A percentile compares a stretch with the other conserved stretches of the same genome.
Evolutionary conservation across 2,329 filamentous ascomycete species (phyloP).

Genomic region (Penicillium sp.): DNA sequence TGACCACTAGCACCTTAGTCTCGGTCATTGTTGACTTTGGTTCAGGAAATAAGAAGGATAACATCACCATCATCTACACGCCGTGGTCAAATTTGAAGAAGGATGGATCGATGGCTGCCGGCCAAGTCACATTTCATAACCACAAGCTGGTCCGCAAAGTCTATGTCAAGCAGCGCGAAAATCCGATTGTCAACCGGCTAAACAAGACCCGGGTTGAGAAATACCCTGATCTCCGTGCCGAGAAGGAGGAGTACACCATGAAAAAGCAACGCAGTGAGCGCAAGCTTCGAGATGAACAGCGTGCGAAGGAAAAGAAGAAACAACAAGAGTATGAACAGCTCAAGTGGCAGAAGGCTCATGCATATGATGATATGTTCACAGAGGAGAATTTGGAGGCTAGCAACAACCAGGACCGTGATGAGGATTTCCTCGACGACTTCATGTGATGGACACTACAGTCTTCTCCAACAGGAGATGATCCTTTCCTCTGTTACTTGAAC

Average conservation of each 20-base stretch:
- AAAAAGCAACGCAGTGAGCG: slow-evolving; percentile 67
- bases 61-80: slow-evolving; percentile 93
- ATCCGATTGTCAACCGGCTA: slow-evolving; percentile 89
- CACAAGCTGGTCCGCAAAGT: slow-evolving; percentile 75
- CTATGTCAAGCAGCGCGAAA: slow-evolving; percentile 75
- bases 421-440: slow-evolving; percentile 81
- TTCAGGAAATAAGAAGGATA: slow-evolving; percentile 95
- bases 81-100: slow-evolving; percentile 97
- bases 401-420: slow-evolving; percentile 80
- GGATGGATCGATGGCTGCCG: slow-evolving; percentile 89
- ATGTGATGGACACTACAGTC: slow-evolving; percentile 57
- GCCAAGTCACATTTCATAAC: slow-evolving; percentile 94
- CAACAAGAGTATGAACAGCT: slow-evolving; percentile 76
- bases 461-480: background rate
- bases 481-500: background rate
- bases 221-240: slow-evolving; percentile 75
- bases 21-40: slow-evolving; percentile 15
- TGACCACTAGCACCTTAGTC: background rate
- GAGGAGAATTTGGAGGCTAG: slow-evolving; percentile 72
- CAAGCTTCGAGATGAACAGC: slow-evolving; percentile 40
- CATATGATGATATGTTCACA: slow-evolving; percentile 86
- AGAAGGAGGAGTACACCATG: slow-evolving; percentile 72
- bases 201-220: slow-evolving; percentile 94
- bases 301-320: slow-evolving; percentile 42
- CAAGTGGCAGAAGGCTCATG: slow-evolving; percentile 95